Evolutionary conservation across 768 basidiomycete genomes (phyloP), one percentile per base, ranked within the genome.

Genomic region (Termitomyces sp.): DNA sequence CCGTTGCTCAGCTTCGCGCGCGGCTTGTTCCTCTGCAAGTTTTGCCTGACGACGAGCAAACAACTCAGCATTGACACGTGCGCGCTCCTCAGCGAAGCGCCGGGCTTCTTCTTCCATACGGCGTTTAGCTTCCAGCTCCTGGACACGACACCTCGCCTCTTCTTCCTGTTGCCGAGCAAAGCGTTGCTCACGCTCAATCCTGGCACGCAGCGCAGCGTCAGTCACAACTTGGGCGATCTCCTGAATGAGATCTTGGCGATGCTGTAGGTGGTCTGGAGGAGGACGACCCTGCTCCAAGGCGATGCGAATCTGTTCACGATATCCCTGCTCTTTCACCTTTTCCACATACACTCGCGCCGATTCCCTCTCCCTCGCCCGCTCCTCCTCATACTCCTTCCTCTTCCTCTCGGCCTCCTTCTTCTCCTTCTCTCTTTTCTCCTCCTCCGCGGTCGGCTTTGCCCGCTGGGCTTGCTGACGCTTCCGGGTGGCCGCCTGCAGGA

Each of bases 241-340:
- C 29, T 52, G 56, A 31, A 61, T 57, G 42, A 61, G 60, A 36
- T 49, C 56, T 34, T 51, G 49, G 51, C 47, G 56, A 8, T 57
- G 42, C 42, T 29, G 56, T 20, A 56, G 49, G 15, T 61, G 56
- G 12, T 29, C 20, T 14, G 60, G 60, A 11, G 40, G 37, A 38
- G 48, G 49, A 5, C 40, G 56, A 29, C 48, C 48, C 32, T 61
- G 55, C 52, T 61, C 60, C 49, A 61, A 48, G 42, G 55, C 56
- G 9, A 34, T 17, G 15, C 60, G 60, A 34, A 61, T 61, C 20
- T 45, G 29, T 34, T 57, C 60, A 37, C 55, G 56, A 46, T 61
- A 12, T 2, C 40, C 34, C 42, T 50, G 46, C 32, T 46, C 56
- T 12, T 34, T 51, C 38, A 45, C 34, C 45, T 54, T 49, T 40